Evolutionary conservation across 306 rosid species (phyloP).

Genomic region (Gynostemma pentaphyllum): DNA sequence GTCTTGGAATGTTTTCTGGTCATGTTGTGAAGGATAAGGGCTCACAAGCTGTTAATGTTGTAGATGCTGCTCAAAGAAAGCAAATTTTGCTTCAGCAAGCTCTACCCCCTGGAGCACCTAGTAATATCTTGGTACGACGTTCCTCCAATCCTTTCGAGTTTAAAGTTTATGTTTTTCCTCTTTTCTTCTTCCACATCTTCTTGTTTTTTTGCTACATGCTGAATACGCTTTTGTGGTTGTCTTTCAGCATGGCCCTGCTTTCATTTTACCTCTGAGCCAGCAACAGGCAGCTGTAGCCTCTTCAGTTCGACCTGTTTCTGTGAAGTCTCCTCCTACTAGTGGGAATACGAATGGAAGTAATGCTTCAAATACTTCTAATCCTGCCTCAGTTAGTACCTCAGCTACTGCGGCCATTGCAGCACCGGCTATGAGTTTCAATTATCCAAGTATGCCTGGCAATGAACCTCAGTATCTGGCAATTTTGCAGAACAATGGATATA

Average conservation of each 20-base stretch:
- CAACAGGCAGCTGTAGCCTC: slow-evolving; percentile 79
- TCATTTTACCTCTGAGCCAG: slow-evolving; percentile 78
- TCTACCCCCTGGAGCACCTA: slow-evolving; percentile 78
- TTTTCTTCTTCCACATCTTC: not conserved
- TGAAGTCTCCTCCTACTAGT: slow-evolving; percentile 42
- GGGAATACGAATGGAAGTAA: slow-evolving; percentile 27
- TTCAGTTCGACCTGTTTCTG: slow-evolving; percentile 63
- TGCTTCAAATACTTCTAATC: slow-evolving; percentile 28
- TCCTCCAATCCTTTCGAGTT: not conserved
- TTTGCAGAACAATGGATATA: slow-evolving; percentile 73
- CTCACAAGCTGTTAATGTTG: slow-evolving; percentile 41
- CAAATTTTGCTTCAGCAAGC: slow-evolving; percentile 72
- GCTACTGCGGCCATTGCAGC: slow-evolving; percentile 35
- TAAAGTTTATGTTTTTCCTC: not conserved
- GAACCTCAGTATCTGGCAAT: slow-evolving; percentile 88
- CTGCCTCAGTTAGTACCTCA: slow-evolving; percentile 26
- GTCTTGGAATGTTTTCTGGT: slow-evolving; percentile 42
- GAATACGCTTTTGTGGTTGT: not conserved
- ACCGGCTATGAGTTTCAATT: slow-evolving; percentile 81
- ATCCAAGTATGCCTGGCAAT: slow-evolving; percentile 57
- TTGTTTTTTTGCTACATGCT: not conserved
- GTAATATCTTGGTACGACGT: slow-evolving; percentile 58
- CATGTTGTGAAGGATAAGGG: slow-evolving; percentile 62
- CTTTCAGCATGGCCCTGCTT: slow-evolving; percentile 74
- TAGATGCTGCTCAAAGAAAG: slow-evolving; percentile 61